phyloP scores from a whole-genome alignment of 306 rosid genomes.

The Pterocarpus macrocarpus region DNA sequence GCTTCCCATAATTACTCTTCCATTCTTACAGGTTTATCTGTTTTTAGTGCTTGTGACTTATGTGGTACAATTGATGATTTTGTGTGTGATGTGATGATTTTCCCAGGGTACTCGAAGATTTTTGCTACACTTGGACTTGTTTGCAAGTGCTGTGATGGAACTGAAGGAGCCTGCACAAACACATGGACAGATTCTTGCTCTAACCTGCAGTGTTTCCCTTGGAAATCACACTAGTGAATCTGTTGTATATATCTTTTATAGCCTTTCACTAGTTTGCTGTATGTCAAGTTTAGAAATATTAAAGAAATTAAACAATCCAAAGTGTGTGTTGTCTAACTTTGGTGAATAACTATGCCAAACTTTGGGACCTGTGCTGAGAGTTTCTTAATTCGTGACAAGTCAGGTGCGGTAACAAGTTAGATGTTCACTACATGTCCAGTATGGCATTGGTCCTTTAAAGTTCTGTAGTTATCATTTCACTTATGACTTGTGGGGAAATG shows the following conservation, averaged over 20 bases:
- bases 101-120: conserved; percentile 41
- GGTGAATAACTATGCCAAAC: conserved; percentile 21
- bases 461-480: background rate
- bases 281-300: background rate
- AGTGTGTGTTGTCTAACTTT: background rate
- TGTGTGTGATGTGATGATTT: background rate
- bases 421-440: background rate
- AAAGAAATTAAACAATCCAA: background rate
- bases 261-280: background rate
- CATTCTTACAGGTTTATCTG: background rate
- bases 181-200: conserved; percentile 63
- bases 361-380: background rate
- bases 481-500: background rate
- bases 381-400: background rate
- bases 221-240: conserved; percentile 52
- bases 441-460: background rate
- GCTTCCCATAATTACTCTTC: background rate
- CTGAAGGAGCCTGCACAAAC: conserved; percentile 55
- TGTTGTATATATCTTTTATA: background rate
- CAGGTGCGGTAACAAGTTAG: background rate
- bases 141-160: conserved; percentile 71
- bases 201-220: conserved; percentile 59
- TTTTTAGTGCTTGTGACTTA: background rate
- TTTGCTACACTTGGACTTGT: conserved; percentile 56
- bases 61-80: background rate